phyloP scores from a whole-genome alignment of 441 rosid genomes.

The Pelargonium myrrhifolium region DNA sequence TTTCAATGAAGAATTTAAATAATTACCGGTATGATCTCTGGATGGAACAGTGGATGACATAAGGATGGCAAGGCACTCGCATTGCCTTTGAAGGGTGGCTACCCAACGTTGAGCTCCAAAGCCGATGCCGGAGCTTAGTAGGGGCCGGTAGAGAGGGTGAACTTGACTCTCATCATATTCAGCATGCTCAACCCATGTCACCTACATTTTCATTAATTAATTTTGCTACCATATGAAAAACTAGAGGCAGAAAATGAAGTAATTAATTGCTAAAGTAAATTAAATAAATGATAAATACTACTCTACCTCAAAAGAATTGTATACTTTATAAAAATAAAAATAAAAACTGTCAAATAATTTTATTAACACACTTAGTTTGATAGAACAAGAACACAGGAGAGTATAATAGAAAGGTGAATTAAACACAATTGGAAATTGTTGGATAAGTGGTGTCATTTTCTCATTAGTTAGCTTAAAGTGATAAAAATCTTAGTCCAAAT shows the following conservation, averaged over 20 bases:
- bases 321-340: too few relatives aligned
- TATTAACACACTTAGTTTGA: too few relatives aligned
- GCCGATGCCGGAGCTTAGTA: constrained; percentile 66
- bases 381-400: too few relatives aligned
- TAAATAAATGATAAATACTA: too few relatives aligned
- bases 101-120: constrained; percentile 92
- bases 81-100: constrained; percentile 80
- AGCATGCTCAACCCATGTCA: constrained; percentile 91
- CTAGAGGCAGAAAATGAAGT: neutral
- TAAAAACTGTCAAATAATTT: too few relatives aligned
- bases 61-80: constrained; percentile 71
- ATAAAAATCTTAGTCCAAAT: too few relatives aligned
- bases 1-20: neutral
- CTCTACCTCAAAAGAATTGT: too few relatives aligned
- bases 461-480: too few relatives aligned
- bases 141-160: constrained; percentile 57
- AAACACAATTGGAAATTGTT: too few relatives aligned
- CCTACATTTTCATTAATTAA: constrained; percentile 32
- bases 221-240: neutral
- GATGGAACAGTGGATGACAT: constrained; percentile 48
- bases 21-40: constrained; percentile 38
- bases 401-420: too few relatives aligned
- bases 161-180: constrained; percentile 61
- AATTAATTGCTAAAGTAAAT: neutral
- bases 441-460: too few relatives aligned